A percentile compares a stretch with the other conserved stretches of the same genome.
These are phyloP conservation scores for Puccinia triticina DNA, from an alignment of 1,284 basidiomycete genomes.

Conservation along the genomic window DNA sequence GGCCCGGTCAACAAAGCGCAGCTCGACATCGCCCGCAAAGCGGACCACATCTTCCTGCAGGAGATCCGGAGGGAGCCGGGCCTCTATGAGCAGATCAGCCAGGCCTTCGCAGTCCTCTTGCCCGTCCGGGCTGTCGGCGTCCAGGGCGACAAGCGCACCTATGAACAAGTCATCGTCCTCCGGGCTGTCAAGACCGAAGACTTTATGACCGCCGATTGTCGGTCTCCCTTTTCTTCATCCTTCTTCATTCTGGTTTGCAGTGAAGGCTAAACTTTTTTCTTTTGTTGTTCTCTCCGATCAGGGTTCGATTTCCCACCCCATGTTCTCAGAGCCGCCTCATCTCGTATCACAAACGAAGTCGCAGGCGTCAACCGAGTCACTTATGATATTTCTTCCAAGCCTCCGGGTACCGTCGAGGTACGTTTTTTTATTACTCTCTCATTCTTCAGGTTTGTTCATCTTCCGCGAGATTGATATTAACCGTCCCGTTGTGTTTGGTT, in stretches of 20 bases:
- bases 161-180: slow-evolving; percentile 75
- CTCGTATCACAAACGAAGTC: slow-evolving; percentile 97
- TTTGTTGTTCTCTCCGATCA: slow-evolving; percentile 57
- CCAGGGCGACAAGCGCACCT: slow-evolving; percentile 94
- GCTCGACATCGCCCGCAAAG: slow-evolving; percentile 89
- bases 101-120: slow-evolving; percentile 96
- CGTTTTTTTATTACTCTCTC: slow-evolving; percentile 60
- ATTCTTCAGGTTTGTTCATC: too few species aligned
- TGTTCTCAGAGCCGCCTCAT: slow-evolving; percentile 87
- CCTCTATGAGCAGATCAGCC: slow-evolving; percentile 90
- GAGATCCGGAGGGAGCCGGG: slow-evolving; percentile 85
- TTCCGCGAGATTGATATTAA: too few species aligned
- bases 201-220: slow-evolving; percentile 98
- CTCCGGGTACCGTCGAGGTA: slow-evolving; percentile 72
- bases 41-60: slow-evolving; percentile 95
- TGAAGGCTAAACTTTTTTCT: slow-evolving; percentile 3
- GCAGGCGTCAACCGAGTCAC: slow-evolving; percentile 72
- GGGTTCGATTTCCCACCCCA: slow-evolving; percentile 92
- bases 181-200: slow-evolving; percentile 91
- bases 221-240: slow-evolving; percentile 24
- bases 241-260: not conserved
- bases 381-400: slow-evolving; percentile 97
- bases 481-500: too few species aligned
- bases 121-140: slow-evolving; percentile 97
- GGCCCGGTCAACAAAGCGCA: slow-evolving; percentile 91